These are phyloP conservation scores for Aristolochia californica DNA, from an alignment of 164 flowering plant species.

Conservation along the genomic window DNA sequence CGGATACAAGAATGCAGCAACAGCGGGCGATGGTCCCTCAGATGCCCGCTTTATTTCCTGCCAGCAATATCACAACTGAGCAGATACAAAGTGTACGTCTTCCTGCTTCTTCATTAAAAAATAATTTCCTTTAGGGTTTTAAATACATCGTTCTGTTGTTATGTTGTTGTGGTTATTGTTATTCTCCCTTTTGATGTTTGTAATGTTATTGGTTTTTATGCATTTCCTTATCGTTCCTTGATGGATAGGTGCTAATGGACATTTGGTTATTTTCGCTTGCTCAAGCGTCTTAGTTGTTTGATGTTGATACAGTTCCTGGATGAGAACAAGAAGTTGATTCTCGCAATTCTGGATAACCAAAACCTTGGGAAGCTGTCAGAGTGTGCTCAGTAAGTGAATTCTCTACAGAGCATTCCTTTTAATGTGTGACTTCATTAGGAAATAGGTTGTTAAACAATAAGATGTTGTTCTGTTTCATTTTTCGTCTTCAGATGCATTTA, in stretches of 20 bases:
- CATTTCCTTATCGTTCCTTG: background rate
- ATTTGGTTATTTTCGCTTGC: background rate
- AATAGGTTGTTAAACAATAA: too few relatives aligned
- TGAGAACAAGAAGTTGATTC: slow-evolving; percentile 83
- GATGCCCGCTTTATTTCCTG: slow-evolving; percentile 12
- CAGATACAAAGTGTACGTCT: slow-evolving; percentile 17
- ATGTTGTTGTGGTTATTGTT: background rate
- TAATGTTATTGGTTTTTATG: background rate
- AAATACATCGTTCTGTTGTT: background rate
- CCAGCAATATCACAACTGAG: slow-evolving; percentile 16
- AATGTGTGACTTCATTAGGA: too few relatives aligned
- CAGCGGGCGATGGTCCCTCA: slow-evolving; percentile 6
- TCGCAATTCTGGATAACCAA: slow-evolving; percentile 89
- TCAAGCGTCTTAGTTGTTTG: background rate
- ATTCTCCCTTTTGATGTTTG: background rate
- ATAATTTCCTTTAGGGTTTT: background rate
- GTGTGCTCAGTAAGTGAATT: slow-evolving; percentile 76
- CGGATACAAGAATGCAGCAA: slow-evolving; percentile 5
- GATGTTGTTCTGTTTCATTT: too few relatives aligned
- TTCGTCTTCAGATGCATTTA: too few relatives aligned
- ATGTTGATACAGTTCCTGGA: slow-evolving; percentile 69
- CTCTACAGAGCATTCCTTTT: too few relatives aligned
- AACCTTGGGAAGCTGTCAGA: slow-evolving; percentile 86
- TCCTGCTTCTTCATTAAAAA: background rate
- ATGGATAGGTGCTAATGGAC: background rate